Percentiles rank a stretch among this genome's conserved stretches.
These are phyloP conservation scores for Clonostachys chloroleuca DNA, from an alignment of 2,329 filamentous ascomycete genomes.

Conservation along the genomic window DNA sequence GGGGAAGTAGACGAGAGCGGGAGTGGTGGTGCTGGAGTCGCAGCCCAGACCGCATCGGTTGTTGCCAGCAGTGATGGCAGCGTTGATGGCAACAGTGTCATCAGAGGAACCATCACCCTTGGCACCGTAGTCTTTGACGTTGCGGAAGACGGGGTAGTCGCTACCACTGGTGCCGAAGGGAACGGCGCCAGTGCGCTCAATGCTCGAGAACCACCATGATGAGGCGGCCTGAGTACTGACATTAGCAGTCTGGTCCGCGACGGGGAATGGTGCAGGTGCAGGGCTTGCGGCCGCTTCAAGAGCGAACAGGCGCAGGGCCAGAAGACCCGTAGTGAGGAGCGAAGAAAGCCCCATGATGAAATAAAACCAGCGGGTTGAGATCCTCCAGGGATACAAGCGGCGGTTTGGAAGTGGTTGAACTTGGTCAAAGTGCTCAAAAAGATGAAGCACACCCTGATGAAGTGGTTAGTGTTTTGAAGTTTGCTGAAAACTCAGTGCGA, in stretches of 20 bases:
- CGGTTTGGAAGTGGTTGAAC: too few relatives aligned
- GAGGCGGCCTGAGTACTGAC: slow-evolving; percentile 21
- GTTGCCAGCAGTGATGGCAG: slow-evolving; percentile 73
- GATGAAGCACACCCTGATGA: too few relatives aligned
- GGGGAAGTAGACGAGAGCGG: slow-evolving; percentile 89
- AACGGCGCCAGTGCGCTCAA: slow-evolving; percentile 64
- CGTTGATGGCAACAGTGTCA: slow-evolving; percentile 86
- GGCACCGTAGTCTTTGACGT: slow-evolving; percentile 73
- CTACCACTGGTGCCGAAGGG: slow-evolving; percentile 47
- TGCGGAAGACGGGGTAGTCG: slow-evolving; percentile 70
- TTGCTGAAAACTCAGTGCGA: too few relatives aligned
- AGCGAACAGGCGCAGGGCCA: slow-evolving; percentile 36
- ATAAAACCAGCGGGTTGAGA: slow-evolving; percentile 23
- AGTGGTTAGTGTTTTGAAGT: too few relatives aligned
- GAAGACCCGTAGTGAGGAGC: slow-evolving; percentile 31
- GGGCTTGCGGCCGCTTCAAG: slow-evolving; percentile 5
- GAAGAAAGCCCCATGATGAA: slow-evolving; percentile 38
- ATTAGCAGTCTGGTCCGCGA: slow-evolving; percentile 6
- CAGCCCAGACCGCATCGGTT: slow-evolving; percentile 76
- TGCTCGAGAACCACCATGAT: slow-evolving; percentile 68
- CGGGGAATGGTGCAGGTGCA: slow-evolving; percentile 16
- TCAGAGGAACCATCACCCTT: slow-evolving; percentile 66
- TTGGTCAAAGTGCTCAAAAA: too few relatives aligned
- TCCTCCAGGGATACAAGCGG: slow-evolving; percentile 5
- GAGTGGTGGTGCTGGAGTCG: slow-evolving; percentile 77